Percentiles rank a stretch among this genome's conserved stretches.
These are phyloP conservation scores for Aureococcus anophagefferens DNA, from an alignment of 108 stramenopile genomes.

Conservation along the genomic window DNA sequence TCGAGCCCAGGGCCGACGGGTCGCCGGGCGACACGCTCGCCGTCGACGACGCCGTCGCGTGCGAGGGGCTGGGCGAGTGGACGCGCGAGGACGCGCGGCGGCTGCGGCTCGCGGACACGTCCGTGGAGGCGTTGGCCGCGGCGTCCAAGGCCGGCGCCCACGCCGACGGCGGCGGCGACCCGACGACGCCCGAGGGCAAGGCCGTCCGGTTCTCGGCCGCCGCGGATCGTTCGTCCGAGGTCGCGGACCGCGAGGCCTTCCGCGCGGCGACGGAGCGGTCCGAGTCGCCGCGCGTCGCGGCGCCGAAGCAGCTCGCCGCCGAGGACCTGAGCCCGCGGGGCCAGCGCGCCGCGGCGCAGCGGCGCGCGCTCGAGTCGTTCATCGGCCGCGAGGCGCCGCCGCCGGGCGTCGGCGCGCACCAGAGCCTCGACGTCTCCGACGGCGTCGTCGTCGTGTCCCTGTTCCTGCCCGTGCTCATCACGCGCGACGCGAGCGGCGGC, in stretches of 20 bases:
- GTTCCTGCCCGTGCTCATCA: conserved; percentile 68
- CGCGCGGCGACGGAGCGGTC: background rate
- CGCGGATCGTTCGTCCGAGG: no score
- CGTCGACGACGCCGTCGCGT: background rate
- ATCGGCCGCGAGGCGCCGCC: background rate
- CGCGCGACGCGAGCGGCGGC: background rate
- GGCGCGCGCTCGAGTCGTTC: background rate
- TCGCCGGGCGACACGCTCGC: background rate
- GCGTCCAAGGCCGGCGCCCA: background rate
- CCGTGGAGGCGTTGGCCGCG: background rate
- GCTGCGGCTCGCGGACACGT: background rate
- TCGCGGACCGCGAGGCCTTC: no score
- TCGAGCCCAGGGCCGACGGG: no score
- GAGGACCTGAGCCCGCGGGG: background rate
- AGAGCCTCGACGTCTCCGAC: conserved; percentile 18
- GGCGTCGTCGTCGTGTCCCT: conserved; percentile 73
- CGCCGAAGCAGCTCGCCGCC: background rate
- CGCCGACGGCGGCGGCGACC: background rate
- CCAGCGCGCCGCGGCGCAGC: background rate
- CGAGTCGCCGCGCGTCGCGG: background rate
- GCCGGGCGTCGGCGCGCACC: background rate
- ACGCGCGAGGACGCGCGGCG: background rate
- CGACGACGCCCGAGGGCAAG: background rate
- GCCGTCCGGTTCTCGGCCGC: no score
- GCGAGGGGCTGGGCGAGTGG: background rate